These are phyloP conservation scores for Colletotrichum agaves DNA, from an alignment of 2,329 filamentous ascomycete genomes.

Conservation along the genomic window DNA sequence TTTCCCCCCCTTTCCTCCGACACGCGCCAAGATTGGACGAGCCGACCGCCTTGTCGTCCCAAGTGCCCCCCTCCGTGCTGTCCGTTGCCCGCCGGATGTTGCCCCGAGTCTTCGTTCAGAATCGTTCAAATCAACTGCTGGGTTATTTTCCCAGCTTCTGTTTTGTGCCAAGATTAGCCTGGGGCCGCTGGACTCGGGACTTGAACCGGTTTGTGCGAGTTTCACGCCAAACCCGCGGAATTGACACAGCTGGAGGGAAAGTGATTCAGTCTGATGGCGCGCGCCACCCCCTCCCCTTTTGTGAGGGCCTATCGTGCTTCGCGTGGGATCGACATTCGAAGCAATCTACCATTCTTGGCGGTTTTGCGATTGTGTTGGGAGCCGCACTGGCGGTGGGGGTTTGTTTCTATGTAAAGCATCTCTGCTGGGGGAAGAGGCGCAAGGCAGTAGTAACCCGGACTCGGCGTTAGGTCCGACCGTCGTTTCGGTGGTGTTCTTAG, in stretches of 20 bases:
- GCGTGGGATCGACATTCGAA: background rate
- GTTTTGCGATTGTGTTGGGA: slow-evolving; percentile 15
- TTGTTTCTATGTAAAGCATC: slow-evolving; percentile 34
- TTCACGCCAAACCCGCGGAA: slow-evolving; percentile 18
- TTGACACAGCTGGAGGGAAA: background rate
- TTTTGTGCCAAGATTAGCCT: background rate
- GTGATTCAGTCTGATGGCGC: background rate
- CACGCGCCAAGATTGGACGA: slow-evolving; percentile 33
- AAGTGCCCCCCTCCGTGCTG: slow-evolving; percentile 10
- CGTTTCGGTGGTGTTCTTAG: slow-evolving; percentile 31
- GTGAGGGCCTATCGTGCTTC: background rate
- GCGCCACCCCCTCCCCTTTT: too few relatives aligned
- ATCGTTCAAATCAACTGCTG: background rate
- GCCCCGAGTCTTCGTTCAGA: background rate
- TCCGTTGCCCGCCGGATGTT: background rate
- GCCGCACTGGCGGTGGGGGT: background rate
- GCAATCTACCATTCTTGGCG: slow-evolving; percentile 21
- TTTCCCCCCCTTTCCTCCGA: background rate
- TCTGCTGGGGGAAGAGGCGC: background rate
- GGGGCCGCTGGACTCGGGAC: background rate
- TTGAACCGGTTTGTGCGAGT: slow-evolving; percentile 20
- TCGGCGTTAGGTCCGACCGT: slow-evolving; percentile 12
- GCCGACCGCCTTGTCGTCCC: slow-evolving; percentile 24
- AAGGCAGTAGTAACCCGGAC: slow-evolving; percentile 4
- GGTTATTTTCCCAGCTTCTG: background rate